Evolutionary conservation across 1,284 basidiomycete genomes (phyloP).

Genomic region (Thecaphora frezii): DNA sequence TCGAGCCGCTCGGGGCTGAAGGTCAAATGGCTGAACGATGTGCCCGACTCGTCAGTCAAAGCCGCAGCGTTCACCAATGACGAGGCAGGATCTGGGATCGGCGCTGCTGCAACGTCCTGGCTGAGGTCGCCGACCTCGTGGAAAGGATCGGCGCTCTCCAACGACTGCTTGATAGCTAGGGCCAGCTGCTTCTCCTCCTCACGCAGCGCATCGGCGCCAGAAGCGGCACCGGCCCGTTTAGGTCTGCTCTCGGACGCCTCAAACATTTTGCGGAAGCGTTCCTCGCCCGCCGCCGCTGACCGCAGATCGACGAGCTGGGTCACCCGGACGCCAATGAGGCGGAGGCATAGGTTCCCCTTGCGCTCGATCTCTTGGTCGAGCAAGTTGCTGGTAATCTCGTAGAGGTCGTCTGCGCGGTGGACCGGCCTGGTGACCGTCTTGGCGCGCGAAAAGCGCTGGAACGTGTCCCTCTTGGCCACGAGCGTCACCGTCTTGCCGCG

Average conservation of each 20-base stretch:
- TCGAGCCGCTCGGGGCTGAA: too few relatives aligned
- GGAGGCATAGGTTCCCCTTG: conserved; percentile 25
- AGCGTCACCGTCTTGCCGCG: conserved; percentile 49
- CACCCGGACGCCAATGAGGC: conserved; percentile 49
- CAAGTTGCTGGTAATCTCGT: conserved; percentile 27
- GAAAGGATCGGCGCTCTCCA: conserved; percentile 20
- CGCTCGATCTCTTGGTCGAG: conserved; percentile 39
- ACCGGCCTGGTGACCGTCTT: conserved; percentile 19
- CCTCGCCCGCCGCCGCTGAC: conserved; percentile 23
- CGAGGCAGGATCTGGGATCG: too few relatives aligned
- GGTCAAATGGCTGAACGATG: too few relatives aligned
- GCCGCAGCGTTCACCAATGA: too few relatives aligned
- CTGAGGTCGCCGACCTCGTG: conserved; percentile 17
- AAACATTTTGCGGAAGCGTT: conserved; percentile 26
- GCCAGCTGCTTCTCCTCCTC: conserved; percentile 37
- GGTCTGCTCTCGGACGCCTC: conserved; percentile 2
- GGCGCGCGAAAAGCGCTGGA: conserved; percentile 50
- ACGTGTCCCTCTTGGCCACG: conserved; percentile 48
- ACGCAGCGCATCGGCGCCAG: background rate
- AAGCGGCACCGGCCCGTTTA: background rate
- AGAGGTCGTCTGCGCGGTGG: conserved; percentile 43
- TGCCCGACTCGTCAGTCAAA: too few relatives aligned
- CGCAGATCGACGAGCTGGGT: conserved; percentile 43
- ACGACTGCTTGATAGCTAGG: conserved; percentile 29
- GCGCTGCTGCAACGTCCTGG: conserved; percentile 10